phyloP scores from a whole-genome alignment of 2,329 filamentous ascomycete genomes.

The Myrmaecium sp. region DNA sequence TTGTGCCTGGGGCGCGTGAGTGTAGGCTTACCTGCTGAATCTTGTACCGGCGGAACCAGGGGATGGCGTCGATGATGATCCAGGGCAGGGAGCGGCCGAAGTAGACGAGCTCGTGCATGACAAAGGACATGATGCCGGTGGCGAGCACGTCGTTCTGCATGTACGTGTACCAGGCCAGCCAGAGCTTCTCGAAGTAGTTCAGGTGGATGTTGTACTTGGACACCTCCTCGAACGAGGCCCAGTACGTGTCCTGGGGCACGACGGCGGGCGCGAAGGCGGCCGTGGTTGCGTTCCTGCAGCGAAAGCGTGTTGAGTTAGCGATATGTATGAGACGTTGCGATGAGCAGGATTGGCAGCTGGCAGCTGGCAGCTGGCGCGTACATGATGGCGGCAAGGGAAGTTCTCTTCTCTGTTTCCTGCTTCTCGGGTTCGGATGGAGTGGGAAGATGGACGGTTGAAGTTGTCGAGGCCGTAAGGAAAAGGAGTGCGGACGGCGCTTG shows the following conservation, averaged over 20 bases:
- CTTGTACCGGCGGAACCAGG: constrained; percentile 85
- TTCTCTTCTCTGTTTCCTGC: too few species aligned
- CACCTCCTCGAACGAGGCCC: constrained; percentile 48
- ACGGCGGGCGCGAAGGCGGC: constrained; percentile 16
- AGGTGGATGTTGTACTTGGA: constrained; percentile 66
- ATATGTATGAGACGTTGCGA: too few species aligned
- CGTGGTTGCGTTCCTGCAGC: constrained; percentile 18
- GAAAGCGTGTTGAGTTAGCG: neutral
- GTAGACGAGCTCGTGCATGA: constrained; percentile 88
- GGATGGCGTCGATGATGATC: constrained; percentile 79
- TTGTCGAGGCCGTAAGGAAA: too few species aligned
- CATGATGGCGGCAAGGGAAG: too few species aligned
- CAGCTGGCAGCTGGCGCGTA: too few species aligned
- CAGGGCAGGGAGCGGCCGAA: constrained; percentile 84
- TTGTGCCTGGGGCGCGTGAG: neutral
- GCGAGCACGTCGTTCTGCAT: constrained; percentile 97
- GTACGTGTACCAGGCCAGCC: constrained; percentile 92
- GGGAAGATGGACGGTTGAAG: too few species aligned
- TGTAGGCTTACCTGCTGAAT: constrained; percentile 56
- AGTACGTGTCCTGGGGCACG: constrained; percentile 38
- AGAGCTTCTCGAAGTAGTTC: constrained; percentile 73
- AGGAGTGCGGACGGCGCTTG: too few species aligned
- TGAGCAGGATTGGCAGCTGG: too few species aligned
- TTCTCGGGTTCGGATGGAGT: too few species aligned
- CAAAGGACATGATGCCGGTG: constrained; percentile 93